Conservation (phyloP, 2,329 filamentous ascomycete species). For the Ilyonectria mors-panacis region DNA sequence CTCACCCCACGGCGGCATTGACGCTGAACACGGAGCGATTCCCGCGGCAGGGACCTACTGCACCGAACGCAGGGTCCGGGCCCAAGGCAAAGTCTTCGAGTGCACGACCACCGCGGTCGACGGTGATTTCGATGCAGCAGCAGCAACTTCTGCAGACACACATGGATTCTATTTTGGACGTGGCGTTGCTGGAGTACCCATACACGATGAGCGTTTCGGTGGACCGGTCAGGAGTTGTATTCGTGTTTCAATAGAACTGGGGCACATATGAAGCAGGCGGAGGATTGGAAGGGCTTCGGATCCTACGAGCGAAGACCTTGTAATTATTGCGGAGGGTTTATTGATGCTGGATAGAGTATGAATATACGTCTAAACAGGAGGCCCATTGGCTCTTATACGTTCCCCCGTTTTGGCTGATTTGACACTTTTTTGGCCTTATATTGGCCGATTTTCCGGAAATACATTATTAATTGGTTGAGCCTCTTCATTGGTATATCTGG, state of each 20-base stretch:
- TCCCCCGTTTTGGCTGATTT: background rate
- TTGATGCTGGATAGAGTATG: constrained; percentile 28
- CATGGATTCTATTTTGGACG: constrained; percentile 88
- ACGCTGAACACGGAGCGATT: constrained; percentile 77
- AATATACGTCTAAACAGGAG: constrained; percentile 1
- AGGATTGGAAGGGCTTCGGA: constrained; percentile 23
- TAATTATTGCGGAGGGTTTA: constrained; percentile 25
- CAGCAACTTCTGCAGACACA: constrained; percentile 89
- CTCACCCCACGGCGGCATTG: constrained; percentile 74
- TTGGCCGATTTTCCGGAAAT: no score
- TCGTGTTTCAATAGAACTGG: constrained; percentile 76
- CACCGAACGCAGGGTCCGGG: constrained; percentile 50
- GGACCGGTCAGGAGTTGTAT: constrained; percentile 90
- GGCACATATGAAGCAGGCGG: constrained; percentile 13
- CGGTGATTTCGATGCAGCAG: constrained; percentile 90
- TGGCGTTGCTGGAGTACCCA: constrained; percentile 88
- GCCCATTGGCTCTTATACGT: background rate
- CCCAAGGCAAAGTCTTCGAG: constrained; percentile 50
- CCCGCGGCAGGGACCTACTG: constrained; percentile 56
- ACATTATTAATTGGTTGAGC: background rate
- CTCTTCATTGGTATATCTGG: background rate
- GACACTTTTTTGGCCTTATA: no score
- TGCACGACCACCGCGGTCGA: constrained; percentile 76
- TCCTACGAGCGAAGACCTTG: constrained; percentile 29
- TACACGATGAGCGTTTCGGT: constrained; percentile 95